A percentile compares a stretch with the other conserved stretches of the same genome.
phyloP scores from a whole-genome alignment of 805 yeast genomes.

The Middelhovenomyces tepae region DNA sequence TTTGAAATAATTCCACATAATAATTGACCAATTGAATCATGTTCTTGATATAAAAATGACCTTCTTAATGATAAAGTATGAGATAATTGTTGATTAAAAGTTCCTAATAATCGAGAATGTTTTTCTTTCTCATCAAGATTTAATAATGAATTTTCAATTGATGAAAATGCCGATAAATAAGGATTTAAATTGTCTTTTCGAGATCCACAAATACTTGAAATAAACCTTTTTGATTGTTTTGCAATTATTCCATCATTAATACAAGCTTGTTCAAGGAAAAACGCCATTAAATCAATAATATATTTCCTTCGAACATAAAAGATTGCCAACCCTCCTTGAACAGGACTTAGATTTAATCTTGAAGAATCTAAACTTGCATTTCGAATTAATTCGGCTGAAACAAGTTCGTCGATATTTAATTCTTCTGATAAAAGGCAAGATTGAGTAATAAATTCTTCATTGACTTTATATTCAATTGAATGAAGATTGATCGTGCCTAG shows the following conservation, averaged over 20 bases:
- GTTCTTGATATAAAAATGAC: conserved; percentile 53
- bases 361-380: conserved; percentile 24
- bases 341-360: conserved; percentile 26
- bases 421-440: conserved; percentile 53
- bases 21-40: conserved; percentile 63
- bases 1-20: conserved; percentile 43
- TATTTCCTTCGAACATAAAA: conserved; percentile 64
- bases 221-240: conserved; percentile 5
- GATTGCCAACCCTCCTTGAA: conserved; percentile 47
- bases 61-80: conserved; percentile 50
- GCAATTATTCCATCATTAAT: conserved; percentile 5
- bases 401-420: conserved; percentile 66
- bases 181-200: too few species aligned
- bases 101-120: conserved; percentile 45
- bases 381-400: conserved; percentile 60
- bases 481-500: conserved; percentile 38
- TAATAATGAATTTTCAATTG: conserved; percentile 47
- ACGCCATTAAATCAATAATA: conserved; percentile 42
- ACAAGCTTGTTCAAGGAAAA: conserved; percentile 9
- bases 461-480: conserved; percentile 51
- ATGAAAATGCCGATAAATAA: conserved; percentile 42
- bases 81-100: conserved; percentile 36
- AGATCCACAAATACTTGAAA: too few species aligned
- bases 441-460: conserved; percentile 53
- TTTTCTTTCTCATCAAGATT: conserved; percentile 42